Conservation (phyloP, 371 early-diverging fungal species). For the Syncephalastrum racemosum region DNA sequence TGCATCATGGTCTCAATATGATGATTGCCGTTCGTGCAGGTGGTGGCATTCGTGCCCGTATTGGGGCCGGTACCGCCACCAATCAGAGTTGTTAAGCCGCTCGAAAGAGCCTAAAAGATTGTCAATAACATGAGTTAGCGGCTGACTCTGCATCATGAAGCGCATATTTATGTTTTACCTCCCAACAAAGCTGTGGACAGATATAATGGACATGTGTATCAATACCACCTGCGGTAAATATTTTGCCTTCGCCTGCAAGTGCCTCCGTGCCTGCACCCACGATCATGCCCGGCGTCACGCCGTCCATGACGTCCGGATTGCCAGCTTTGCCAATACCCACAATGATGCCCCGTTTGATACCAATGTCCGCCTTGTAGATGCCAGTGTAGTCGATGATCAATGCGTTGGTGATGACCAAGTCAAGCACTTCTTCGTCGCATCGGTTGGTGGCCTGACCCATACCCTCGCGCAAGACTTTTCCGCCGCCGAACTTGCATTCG, state of each 20-base stretch:
- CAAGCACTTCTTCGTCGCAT: conserved; percentile 68
- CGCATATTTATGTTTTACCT: conserved; percentile 39
- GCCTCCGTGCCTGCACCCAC: conserved; percentile 90
- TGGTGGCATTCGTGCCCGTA: conserved; percentile 93
- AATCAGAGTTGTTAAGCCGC: conserved; percentile 88
- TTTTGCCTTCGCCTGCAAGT: conserved; percentile 86
- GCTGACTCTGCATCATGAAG: not conserved
- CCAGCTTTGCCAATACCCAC: conserved; percentile 93
- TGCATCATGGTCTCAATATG: conserved; percentile 87
- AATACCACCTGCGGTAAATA: conserved; percentile 91
- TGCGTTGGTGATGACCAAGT: conserved; percentile 92
- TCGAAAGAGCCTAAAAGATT: conserved; percentile 62
- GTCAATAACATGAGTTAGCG: not conserved
- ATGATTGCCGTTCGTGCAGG: conserved; percentile 83
- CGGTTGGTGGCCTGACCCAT: conserved; percentile 85
- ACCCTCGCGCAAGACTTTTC: conserved; percentile 88
- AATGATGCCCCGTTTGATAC: conserved; percentile 82
- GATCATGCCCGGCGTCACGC: conserved; percentile 84
- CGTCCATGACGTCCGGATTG: conserved; percentile 95
- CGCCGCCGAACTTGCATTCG: conserved; percentile 87
- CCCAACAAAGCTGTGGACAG: conserved; percentile 82
- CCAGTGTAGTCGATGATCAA: conserved; percentile 91
- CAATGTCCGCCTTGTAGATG: conserved; percentile 97
- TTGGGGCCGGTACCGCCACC: conserved; percentile 96
- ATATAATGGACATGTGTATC: conserved; percentile 93